Conservation (phyloP, 1,284 basidiomycete genomes). For the Ustilago vetiveriae region DNA sequence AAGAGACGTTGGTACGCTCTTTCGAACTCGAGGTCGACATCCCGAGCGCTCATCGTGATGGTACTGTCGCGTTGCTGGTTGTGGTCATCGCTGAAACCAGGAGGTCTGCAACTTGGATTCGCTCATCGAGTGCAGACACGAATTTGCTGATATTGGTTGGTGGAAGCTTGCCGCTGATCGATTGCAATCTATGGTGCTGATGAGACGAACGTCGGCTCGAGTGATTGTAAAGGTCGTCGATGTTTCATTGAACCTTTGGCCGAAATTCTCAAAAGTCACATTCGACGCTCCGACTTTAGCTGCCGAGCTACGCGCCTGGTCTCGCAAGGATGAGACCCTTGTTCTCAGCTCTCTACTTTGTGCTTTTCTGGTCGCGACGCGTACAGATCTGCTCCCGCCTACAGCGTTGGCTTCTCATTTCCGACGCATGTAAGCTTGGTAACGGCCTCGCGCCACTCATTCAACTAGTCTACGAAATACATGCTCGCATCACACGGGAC, state of each 20-base stretch:
- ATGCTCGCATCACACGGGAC: background rate
- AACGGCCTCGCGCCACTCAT: too few relatives aligned
- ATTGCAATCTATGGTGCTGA: too few relatives aligned
- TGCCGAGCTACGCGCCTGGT: background rate
- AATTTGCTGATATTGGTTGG: too few relatives aligned
- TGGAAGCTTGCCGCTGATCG: too few relatives aligned
- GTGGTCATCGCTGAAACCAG: slow-evolving; percentile 1
- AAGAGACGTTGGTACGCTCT: slow-evolving; percentile 38
- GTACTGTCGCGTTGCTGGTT: background rate
- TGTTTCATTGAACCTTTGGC: background rate
- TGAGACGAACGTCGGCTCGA: too few relatives aligned
- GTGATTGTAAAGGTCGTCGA: background rate
- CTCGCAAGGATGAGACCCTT: background rate
- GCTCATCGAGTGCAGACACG: too few relatives aligned
- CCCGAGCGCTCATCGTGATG: slow-evolving; percentile 27
- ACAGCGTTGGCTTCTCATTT: background rate
- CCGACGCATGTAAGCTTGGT: too few relatives aligned
- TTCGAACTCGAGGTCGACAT: slow-evolving; percentile 44
- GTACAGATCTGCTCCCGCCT: background rate
- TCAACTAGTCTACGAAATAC: too few relatives aligned
- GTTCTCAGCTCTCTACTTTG: too few relatives aligned
- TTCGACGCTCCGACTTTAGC: background rate
- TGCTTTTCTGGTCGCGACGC: slow-evolving; percentile 15
- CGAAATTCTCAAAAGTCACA: slow-evolving; percentile 6
- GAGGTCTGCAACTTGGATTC: too few relatives aligned